Evolutionary conservation across 2,329 filamentous ascomycete genomes (phyloP).

Genomic region (Mollisiaceae sp.): DNA sequence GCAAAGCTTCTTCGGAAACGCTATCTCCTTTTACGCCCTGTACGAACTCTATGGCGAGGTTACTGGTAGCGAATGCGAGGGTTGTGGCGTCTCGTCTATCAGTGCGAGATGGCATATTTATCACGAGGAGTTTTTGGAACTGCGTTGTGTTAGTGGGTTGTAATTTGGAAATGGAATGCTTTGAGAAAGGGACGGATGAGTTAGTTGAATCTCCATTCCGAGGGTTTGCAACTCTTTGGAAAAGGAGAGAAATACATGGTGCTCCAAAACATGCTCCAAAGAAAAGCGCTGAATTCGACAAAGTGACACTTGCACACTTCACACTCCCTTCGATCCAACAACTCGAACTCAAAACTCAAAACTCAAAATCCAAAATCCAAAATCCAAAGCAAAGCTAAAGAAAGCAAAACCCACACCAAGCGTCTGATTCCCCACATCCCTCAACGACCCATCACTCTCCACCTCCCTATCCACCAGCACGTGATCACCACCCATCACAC

Average conservation of each 20-base stretch:
- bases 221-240: too few species aligned
- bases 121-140: slow-evolving; percentile 34
- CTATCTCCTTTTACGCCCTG: slow-evolving; percentile 26
- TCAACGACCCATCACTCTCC: neutral
- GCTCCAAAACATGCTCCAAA: too few species aligned
- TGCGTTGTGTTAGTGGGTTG: slow-evolving; percentile 6
- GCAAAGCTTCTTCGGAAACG: slow-evolving; percentile 27
- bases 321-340: neutral
- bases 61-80: slow-evolving; percentile 27
- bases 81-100: slow-evolving; percentile 31
- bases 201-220: neutral
- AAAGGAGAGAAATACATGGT: too few species aligned
- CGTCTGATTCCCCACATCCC: slow-evolving; percentile 14
- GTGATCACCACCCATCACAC: neutral
- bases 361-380: neutral
- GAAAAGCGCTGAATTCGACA: too few species aligned
- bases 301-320: too few species aligned
- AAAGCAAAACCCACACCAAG: slow-evolving; percentile 9
- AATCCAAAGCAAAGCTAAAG: neutral
- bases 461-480: neutral
- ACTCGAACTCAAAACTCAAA: neutral
- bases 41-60: slow-evolving; percentile 29
- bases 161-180: neutral
- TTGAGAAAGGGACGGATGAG: too few species aligned
- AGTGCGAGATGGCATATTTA: slow-evolving; percentile 31